Conservation (phyloP, 2,329 filamentous ascomycete genomes). For the Aspergillus sp. region DNA sequence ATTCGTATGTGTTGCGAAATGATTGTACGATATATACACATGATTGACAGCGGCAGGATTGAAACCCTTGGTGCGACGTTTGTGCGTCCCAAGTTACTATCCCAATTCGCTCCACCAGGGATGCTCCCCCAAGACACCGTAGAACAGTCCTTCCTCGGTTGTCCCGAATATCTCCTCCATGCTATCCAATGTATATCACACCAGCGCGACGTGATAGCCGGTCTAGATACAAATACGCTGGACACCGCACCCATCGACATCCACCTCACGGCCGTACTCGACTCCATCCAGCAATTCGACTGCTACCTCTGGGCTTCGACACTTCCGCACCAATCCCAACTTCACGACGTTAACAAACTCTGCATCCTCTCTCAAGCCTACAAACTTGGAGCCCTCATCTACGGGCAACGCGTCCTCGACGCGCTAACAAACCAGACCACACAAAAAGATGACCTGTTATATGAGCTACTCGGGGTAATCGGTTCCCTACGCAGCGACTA, state of each 20-base stretch:
- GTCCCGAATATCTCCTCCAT: constrained; percentile 26
- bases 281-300: constrained; percentile 19
- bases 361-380: constrained; percentile 22
- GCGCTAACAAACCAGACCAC: constrained; percentile 11
- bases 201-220: constrained; percentile 19
- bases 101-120: background rate
- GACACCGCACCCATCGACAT: constrained; percentile 2
- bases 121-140: constrained; percentile 18
- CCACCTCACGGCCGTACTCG: constrained; percentile 10
- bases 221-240: background rate
- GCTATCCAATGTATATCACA: constrained; percentile 22
- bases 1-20: constrained; percentile 16
- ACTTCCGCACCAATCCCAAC: constrained; percentile 9
- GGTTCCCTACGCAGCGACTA: constrained; percentile 16
- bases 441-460: constrained; percentile 14
- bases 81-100: constrained; percentile 1
- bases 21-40: background rate
- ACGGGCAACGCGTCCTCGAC: constrained; percentile 26
- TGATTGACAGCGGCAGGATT: constrained; percentile 1
- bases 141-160: constrained; percentile 31
- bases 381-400: constrained; percentile 23
- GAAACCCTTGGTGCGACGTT: constrained; percentile 4
- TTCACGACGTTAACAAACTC: constrained; percentile 15
- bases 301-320: constrained; percentile 19
- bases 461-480: constrained; percentile 19